phyloP scores from a whole-genome alignment of 2,329 filamentous ascomycete species.

The Trichophyton verrucosum region DNA sequence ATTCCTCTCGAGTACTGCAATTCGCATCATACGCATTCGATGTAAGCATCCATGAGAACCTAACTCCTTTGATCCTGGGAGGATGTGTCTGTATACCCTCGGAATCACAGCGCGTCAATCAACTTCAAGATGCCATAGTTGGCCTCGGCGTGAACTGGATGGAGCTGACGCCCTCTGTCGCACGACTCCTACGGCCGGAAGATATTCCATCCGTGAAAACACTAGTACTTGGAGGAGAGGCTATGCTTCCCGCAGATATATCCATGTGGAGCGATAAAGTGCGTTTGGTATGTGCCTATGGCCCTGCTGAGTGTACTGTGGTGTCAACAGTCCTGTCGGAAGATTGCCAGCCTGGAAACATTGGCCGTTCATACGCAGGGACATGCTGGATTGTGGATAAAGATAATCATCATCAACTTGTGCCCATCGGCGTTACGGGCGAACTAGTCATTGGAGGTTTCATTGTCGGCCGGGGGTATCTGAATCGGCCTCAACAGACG shows the following conservation, averaged over 20 bases:
- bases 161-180: constrained; percentile 38
- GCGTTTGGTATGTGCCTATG: constrained; percentile 13
- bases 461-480: constrained; percentile 25
- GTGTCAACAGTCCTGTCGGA: constrained; percentile 8
- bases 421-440: constrained; percentile 17
- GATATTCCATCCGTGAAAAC: constrained; percentile 22
- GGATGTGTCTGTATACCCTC: constrained; percentile 37
- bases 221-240: constrained; percentile 30
- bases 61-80: constrained; percentile 25
- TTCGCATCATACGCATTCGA: constrained; percentile 37
- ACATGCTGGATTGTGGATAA: constrained; percentile 16
- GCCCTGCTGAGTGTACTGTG: constrained; percentile 16
- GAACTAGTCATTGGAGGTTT: constrained; percentile 26
- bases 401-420: constrained; percentile 14
- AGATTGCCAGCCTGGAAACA: constrained; percentile 3
- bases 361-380: constrained; percentile 7
- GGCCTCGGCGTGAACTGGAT: constrained; percentile 36
- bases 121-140: constrained; percentile 21
- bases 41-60: constrained; percentile 28
- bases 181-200: constrained; percentile 19
- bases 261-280: constrained; percentile 17
- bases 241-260: constrained; percentile 22
- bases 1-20: constrained; percentile 25
- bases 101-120: constrained; percentile 32
- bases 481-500: constrained; percentile 24